Evolutionary conservation across 805 yeast genomes (phyloP).

Genomic region (Lipomyces yamadae): DNA sequence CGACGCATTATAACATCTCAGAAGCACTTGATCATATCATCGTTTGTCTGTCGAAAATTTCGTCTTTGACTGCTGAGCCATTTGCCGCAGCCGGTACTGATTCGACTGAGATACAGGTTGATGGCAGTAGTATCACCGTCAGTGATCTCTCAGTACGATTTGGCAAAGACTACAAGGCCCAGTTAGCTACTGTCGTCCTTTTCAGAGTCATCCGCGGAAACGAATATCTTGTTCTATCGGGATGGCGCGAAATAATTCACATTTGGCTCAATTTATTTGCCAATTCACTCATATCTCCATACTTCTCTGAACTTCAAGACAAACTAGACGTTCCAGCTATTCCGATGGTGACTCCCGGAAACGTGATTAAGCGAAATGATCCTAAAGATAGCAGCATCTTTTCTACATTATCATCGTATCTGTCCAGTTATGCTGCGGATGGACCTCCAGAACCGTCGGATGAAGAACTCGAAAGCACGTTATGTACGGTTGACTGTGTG

Average conservation of each 20-base stretch:
- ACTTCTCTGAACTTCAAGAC: constrained; percentile 60
- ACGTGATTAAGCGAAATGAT: constrained; percentile 62
- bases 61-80: constrained; percentile 59
- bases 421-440: constrained; percentile 78
- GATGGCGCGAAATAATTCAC: constrained; percentile 67
- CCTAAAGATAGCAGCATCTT: constrained; percentile 78
- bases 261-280: constrained; percentile 70
- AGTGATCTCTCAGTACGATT: constrained; percentile 80
- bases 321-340: constrained; percentile 58
- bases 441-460: constrained; percentile 91
- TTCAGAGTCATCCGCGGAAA: constrained; percentile 74
- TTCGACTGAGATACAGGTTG: constrained; percentile 52
- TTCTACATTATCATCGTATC: constrained; percentile 87
- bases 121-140: constrained; percentile 64
- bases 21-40: constrained; percentile 68
- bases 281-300: constrained; percentile 63
- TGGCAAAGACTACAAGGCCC: constrained; percentile 91
- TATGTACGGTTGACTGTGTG: constrained; percentile 82
- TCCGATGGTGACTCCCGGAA: constrained; percentile 68
- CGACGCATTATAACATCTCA: constrained; percentile 63
- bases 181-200: constrained; percentile 81
- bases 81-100: constrained; percentile 38
- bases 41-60: constrained; percentile 67
- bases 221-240: constrained; percentile 52
- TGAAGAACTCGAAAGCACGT: constrained; percentile 85